Conservation (phyloP, 805 yeast genomes). For the Candida multigemmis region DNA sequence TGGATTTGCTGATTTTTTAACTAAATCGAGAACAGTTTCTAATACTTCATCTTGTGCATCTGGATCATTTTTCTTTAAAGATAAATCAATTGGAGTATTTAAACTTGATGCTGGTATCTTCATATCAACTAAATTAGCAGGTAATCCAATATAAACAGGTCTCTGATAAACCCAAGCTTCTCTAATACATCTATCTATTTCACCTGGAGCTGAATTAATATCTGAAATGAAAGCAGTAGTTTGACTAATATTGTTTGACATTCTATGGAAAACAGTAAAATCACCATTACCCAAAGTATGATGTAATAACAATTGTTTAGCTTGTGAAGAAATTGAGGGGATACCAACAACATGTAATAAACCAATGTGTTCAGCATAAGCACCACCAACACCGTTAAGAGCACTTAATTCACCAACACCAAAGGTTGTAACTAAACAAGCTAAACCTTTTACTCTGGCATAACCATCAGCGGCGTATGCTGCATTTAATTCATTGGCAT, state of each 20-base stretch:
- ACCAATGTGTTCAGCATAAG: slow-evolving; percentile 34
- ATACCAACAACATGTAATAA: slow-evolving; percentile 30
- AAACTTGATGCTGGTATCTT: slow-evolving; percentile 24
- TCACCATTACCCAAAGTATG: slow-evolving; percentile 36
- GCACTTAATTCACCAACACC: slow-evolving; percentile 35
- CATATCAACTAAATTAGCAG: slow-evolving; percentile 29
- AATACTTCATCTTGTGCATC: slow-evolving; percentile 30
- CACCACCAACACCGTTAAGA: slow-evolving; percentile 30
- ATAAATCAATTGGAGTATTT: slow-evolving; percentile 25
- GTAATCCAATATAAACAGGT: slow-evolving; percentile 32
- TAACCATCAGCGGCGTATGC: slow-evolving; percentile 37
- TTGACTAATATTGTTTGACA: slow-evolving; percentile 28
- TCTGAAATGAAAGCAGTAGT: slow-evolving; percentile 29
- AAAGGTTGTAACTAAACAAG: slow-evolving; percentile 28
- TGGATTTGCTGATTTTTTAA: slow-evolving; percentile 21
- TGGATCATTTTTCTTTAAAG: slow-evolving; percentile 21
- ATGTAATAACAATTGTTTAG: slow-evolving; percentile 33
- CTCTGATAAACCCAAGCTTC: slow-evolving; percentile 28
- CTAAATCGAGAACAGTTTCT: slow-evolving; percentile 15
- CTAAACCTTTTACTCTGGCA: slow-evolving; percentile 28
- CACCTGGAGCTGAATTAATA: slow-evolving; percentile 23
- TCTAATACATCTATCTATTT: slow-evolving; percentile 30
- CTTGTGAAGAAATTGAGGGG: slow-evolving; percentile 28
- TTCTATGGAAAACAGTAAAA: slow-evolving; percentile 31
- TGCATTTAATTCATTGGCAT: slow-evolving; percentile 35